These are phyloP conservation scores for Suillus hirtellus DNA, from an alignment of 768 basidiomycete species.

Conservation along the genomic window DNA sequence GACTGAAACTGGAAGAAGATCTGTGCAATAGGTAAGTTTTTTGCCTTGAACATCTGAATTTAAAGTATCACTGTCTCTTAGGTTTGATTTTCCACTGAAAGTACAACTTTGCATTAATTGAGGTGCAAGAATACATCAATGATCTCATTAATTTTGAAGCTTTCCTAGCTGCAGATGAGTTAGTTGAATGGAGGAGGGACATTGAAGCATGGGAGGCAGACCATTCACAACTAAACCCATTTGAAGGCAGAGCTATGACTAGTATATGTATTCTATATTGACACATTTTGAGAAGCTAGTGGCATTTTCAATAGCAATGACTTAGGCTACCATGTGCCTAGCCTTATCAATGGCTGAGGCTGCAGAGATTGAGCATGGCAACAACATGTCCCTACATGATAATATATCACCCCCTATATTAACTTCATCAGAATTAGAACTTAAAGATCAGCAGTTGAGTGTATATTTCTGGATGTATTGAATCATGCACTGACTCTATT, in stretches of 20 bases:
- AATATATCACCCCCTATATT: too few species aligned
- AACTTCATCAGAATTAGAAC: neutral
- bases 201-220: conserved; percentile 7
- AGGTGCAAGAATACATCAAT: neutral
- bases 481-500: neutral
- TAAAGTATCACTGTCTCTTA: neutral
- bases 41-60: neutral
- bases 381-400: conserved; percentile 3
- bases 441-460: neutral
- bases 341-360: conserved; percentile 1
- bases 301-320: neutral
- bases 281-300: neutral
- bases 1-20: neutral
- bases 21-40: neutral
- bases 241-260: neutral
- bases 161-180: neutral
- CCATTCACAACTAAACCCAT: neutral
- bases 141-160: neutral
- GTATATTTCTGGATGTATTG: neutral
- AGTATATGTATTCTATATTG: neutral
- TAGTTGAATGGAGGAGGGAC: neutral
- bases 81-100: neutral
- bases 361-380: neutral
- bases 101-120: neutral
- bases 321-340: neutral